A percentile compares a stretch with the other conserved stretches of the same genome.
Conservation (phyloP, 768 basidiomycete species). For the Pseudohyphozyma bogoriensis region DNA sequence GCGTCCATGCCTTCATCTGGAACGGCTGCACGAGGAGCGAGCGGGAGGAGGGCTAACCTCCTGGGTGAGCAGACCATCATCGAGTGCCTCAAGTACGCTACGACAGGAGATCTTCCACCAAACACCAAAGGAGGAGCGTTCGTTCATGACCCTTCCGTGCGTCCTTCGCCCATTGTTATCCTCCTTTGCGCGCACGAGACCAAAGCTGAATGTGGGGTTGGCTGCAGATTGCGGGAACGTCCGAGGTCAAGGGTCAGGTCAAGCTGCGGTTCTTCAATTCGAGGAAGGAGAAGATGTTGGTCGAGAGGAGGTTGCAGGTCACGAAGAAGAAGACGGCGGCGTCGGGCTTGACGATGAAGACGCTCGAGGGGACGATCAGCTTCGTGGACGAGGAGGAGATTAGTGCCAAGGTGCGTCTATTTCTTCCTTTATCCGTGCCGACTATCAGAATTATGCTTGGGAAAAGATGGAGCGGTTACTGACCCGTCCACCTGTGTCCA, state of each 20-base stretch:
- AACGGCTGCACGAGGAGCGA: not conserved
- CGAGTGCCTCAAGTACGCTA: slow-evolving; percentile 98
- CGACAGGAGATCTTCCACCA: slow-evolving; percentile 94
- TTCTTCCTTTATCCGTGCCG: not conserved
- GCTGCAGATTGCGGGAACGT: slow-evolving; percentile 80
- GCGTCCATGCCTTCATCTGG: slow-evolving; percentile 14
- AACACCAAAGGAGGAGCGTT: slow-evolving; percentile 98
- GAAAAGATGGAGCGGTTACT: not conserved
- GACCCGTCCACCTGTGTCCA: not conserved
- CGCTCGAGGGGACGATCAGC: slow-evolving; percentile 79
- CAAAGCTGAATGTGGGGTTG: not conserved
- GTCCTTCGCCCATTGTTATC: no score
- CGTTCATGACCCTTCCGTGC: slow-evolving; percentile 67
- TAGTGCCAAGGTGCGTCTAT: slow-evolving; percentile 58
- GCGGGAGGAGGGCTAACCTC: not conserved
- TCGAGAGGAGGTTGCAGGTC: slow-evolving; percentile 79
- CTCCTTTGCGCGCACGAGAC: not conserved
- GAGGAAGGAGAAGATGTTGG: slow-evolving; percentile 81
- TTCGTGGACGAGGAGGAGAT: slow-evolving; percentile 60
- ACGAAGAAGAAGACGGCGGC: slow-evolving; percentile 72
- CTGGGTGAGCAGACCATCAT: slow-evolving; percentile 60
- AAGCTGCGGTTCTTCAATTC: slow-evolving; percentile 85
- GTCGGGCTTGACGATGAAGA: slow-evolving; percentile 80
- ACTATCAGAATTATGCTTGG: not conserved
- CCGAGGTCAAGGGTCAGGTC: slow-evolving; percentile 97